Evolutionary conservation across 768 basidiomycete species (phyloP), one percentile per base, ranked within the genome.

Genomic region (Xerocomellus amylosporus): DNA sequence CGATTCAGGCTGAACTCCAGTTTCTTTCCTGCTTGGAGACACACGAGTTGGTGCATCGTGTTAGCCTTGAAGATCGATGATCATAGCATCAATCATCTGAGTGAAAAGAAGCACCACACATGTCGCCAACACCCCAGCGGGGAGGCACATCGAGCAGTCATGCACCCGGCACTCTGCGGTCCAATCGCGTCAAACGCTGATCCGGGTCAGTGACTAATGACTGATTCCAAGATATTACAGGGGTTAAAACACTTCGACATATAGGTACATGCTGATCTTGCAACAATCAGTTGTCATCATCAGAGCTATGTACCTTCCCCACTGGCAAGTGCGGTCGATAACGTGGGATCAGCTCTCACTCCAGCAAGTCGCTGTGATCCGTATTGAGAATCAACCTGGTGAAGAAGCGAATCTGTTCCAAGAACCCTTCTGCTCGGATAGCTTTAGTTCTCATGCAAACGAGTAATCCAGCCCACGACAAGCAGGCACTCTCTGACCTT

Each of bases 371-470:
- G 17, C 69, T 58, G 44, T 63, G 64, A 42, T 74, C 72, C 41
- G 66, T 60, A 40, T 74, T 70, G 17, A 75, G 59, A 41, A 74
- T 64, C 7, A 74, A 56, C 42, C 62, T 60, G 2, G 72, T 65
- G 38, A 65, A 65, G 60, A 72, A 74, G 10, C 64, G 63, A 34
- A 75, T 67, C 14, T 62, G 53, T 22, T 67, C 64, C 54, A 74
- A 54, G 51, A 71, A 65, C 10, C 58, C 65, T 34, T 65, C 66
- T 19, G 63, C 66, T 20, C 60, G 62, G 15, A 75, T 59, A 33
- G 67, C 68, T 71, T 34, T n/a, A 33, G 12, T 22, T 50, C 43
- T n/a, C 20, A 19, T 52, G 17, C 26, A 54, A 17, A 36, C 58
- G 28, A 69, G 55, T 42, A 49, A 55, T 34, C 40, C 10, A 39